Evolutionary conservation across 169 alveolate species (phyloP), one percentile per base, ranked within the genome.

Genomic region (Toxoplasma gondii): DNA sequence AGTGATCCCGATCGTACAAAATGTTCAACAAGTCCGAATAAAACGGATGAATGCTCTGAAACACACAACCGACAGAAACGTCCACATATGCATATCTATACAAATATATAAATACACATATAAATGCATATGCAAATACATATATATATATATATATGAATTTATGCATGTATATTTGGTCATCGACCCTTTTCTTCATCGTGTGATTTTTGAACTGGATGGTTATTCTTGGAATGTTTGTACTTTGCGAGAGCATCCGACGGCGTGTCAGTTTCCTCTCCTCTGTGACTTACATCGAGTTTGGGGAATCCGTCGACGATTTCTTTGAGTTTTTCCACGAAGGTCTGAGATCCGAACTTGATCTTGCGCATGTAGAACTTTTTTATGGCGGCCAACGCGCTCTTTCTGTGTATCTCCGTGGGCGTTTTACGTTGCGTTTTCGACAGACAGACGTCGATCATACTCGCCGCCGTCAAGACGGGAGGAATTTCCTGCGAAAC

Each of bases 401-500:
- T 99, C 53, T 99, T 99, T 64, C 99, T 99, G 96, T 99, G 99
- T 24, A 99, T 99, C 81, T 98, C 99, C 27, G 99, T 99, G 10
- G 99, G 99, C 0, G 99, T 99, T 98, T 99, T 99, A 53, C 99
- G 97, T 96, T 99, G 99, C 41, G 99, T 99, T 96, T 98, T 98
- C 67, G 99, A 98, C 29, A 99, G 97, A 81, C 99, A 98, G 80
- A 95, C 94, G 91, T 95, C 97, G 7, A 95, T 91, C 93, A 95
- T n/a, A 17, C 92, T 91, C 87, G 84, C 64, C 45, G 96, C 96
- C n/a, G 93, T 38, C 29, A 87, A 88, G 19, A 95, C 96, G 45
- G 95, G 90, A 39, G 92, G 94, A 7, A 95, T 58, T 38, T 95
- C 96, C 96, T 95, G 93, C 31, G 16, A 34, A 44, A 64, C 41